Evolutionary conservation across 2,329 filamentous ascomycete genomes (phyloP).

Genomic region (Chrysoporthe puriensis): DNA sequence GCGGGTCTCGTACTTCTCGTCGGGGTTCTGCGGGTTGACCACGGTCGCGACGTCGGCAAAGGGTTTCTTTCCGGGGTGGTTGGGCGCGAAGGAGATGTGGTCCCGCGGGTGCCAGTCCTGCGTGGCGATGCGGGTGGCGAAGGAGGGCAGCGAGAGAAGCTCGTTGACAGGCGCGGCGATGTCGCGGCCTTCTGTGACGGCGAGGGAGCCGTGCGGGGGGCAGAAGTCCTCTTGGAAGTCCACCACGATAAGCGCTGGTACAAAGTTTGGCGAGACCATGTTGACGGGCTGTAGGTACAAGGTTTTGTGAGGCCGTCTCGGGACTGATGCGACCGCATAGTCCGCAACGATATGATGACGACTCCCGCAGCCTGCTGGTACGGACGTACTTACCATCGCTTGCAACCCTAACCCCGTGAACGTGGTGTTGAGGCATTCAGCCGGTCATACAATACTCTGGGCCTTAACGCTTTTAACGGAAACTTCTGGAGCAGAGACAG

Average conservation of each 20-base stretch:
- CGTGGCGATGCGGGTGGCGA: constrained; percentile 78
- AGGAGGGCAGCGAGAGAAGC: constrained; percentile 72
- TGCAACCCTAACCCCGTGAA: neutral
- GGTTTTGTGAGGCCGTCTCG: neutral
- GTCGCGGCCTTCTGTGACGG: constrained; percentile 73
- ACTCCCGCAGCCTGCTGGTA: too few species aligned
- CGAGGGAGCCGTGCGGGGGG: constrained; percentile 82
- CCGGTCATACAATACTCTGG: too few species aligned
- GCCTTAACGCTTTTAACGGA: too few species aligned
- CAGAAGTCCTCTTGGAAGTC: constrained; percentile 97
- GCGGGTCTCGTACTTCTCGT: constrained; percentile 66
- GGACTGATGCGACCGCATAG: too few species aligned
- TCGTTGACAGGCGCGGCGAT: constrained; percentile 74
- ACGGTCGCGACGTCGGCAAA: constrained; percentile 70
- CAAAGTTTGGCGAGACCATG: constrained; percentile 38
- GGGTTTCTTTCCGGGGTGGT: constrained; percentile 70
- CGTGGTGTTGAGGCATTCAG: too few species aligned
- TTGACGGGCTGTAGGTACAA: too few species aligned
- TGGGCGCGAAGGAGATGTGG: constrained; percentile 88
- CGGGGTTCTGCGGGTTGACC: constrained; percentile 65
- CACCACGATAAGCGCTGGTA: constrained; percentile 68
- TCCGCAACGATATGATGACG: neutral
- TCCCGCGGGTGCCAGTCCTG: constrained; percentile 84
- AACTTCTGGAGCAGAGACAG: too few species aligned
- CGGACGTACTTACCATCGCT: neutral